Base-by-base conservation (phyloP, 352 stramenopile species). In the Phytophthora pini region DNA sequence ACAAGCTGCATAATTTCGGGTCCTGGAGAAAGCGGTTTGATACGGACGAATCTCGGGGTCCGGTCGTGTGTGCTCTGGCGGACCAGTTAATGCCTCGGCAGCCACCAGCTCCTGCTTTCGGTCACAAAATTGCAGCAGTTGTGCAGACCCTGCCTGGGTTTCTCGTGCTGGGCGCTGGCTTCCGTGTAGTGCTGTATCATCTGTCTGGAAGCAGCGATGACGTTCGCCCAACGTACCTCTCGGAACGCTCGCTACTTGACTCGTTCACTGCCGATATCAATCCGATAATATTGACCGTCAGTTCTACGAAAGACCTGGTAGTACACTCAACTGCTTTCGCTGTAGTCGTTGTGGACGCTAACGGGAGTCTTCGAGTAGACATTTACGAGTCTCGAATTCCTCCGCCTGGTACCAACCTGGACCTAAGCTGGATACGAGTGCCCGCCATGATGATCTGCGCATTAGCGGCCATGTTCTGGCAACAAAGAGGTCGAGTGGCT, bases 361-460 rank as follows among this genome's bases (percentile, higher is more conserved):
- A 46, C 27, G 44, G 4, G 17, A 51, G 5, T 38, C 38, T 59
- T 31, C 57, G 44, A 8, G 6, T 76, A 6, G 45, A 67, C 22
- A 51, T 71, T 17, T 74, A 61, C 34, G 47, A 61, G 31, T 75
- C 70, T 9, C 57, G 56, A 7, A 63, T 72, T 64, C 61, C 61
- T 34, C 56, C 61, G 2, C 52, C 61, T 45, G 51, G 56, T 32
- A 57, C 47, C 12, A 72, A 61, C 40, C 22, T 75, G 9, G 68
- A 72, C 40, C 24, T 75, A 12, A 75, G 50, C 43, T 78, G 70
- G 70, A 57, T 78, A 60, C 66, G 70, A 34, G 65, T 77, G 6
- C 70, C 65, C 4, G 60, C 45, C 27, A 71, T 78, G 65, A 74
- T 78, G 52, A 38, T 75, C 44, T 74, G 70, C 38, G 70, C 68